Base-by-base conservation (phyloP, 768 basidiomycete species). In the Lepiota brunneoincarnata region DNA sequence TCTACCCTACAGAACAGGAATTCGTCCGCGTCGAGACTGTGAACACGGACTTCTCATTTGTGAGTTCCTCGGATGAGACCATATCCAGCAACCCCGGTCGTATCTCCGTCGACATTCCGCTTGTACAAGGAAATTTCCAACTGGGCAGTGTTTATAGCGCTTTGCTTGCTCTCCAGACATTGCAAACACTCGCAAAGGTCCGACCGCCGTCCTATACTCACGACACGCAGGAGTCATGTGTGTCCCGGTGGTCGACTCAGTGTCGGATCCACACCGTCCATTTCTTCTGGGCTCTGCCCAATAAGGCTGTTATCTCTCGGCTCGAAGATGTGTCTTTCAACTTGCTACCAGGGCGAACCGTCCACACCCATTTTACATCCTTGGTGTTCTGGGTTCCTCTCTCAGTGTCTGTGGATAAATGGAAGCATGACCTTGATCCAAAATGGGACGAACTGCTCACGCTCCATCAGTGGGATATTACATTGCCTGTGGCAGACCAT, bases 381-480 rank as follows among this genome's bases (percentile, higher is more conserved):
- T 61, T 72, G n/a, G 65, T 73, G 57, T 72, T 79, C 6, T 91
- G 83, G 68, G 84, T 89, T 11, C 78, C 81, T 24, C 77, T 84
- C 35, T 72, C 76, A 35, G 49, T 63, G 14, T 64, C 65, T 35
- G 63, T 65, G 34, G 72, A 71, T 58, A 56, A 55, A 15, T 73
- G 74, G 62, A 71, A 75, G 51, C 54, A 69, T 15, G 47, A 61
- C 12, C 21, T 48, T 5, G 69, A 65, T 10, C 76, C 72, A 11
- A 73, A 75, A 51, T 95, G 91, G 91, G 90, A 89, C 55, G 91
- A 93, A 63, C 70, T 96, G 4, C 67, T 78, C 4, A 77, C 78
- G 6, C 61, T 95, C 2, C 78, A 80, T 51, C 71, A 73, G 41
- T 81, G 86, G 75, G 70, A 72, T 52, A 59, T 72, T 11, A 75